A percentile compares a stretch with the other conserved stretches of the same genome.
phyloP scores from a whole-genome alignment of 208 protist genomes.

The Wallacemonas sp. region DNA sequence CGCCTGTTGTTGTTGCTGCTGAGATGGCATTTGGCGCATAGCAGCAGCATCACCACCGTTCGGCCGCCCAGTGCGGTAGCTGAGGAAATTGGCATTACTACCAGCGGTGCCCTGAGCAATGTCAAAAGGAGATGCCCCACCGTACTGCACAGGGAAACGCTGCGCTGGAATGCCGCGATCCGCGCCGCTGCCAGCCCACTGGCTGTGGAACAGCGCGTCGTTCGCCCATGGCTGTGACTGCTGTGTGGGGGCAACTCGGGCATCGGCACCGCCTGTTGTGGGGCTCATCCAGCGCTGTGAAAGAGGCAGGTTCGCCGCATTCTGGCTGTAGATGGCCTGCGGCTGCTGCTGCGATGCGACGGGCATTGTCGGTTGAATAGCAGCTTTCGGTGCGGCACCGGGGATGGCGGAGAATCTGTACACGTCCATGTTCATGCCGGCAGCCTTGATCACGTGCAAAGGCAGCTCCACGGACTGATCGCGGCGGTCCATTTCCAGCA shows the following conservation, averaged over 20 bases:
- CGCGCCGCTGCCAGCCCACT: constrained; percentile 2
- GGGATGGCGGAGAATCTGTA: constrained; percentile 60
- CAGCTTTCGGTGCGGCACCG: constrained; percentile 31
- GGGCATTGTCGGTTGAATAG: constrained; percentile 10
- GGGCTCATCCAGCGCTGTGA: constrained; percentile 22
- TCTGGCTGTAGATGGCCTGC: constrained; percentile 50
- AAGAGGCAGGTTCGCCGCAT: constrained; percentile 33
- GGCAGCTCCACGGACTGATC: constrained; percentile 41
- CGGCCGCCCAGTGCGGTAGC: background rate
- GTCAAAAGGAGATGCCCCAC: background rate
- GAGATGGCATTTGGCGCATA: background rate
- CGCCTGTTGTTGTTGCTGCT: constrained; percentile 20
- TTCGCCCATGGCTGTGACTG: background rate
- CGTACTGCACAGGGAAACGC: background rate
- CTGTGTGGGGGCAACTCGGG: background rate
- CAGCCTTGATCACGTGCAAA: constrained; percentile 25
- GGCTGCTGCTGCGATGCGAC: constrained; percentile 11
- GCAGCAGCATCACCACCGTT: background rate
- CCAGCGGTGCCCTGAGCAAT: background rate
- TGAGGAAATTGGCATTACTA: background rate
- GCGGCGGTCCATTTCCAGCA: constrained; percentile 67
- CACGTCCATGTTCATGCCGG: constrained; percentile 20
- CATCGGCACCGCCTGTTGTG: background rate
- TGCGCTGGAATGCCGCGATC: background rate
- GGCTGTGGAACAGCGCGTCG: background rate